Base-by-base conservation (phyloP, 1,139 yeast genomes). In the Sugiyamaella grinbergsii region DNA sequence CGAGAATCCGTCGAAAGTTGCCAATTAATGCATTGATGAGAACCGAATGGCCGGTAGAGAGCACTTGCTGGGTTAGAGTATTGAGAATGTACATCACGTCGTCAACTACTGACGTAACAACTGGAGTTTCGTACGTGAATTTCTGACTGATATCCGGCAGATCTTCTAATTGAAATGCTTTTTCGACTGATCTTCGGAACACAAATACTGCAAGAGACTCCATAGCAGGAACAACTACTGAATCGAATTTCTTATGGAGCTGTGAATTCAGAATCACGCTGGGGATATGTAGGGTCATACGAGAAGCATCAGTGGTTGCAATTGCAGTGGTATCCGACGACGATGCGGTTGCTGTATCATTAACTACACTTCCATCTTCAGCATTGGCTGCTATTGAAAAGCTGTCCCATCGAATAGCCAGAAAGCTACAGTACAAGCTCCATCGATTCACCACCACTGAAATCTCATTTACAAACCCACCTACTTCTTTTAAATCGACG, bases 81-180 rank as follows among this genome's bases (percentile, higher is more conserved):
- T 87, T 85, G 42, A 90, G 70, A 16, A 90, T 81, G 60, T 89
- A 73, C 31, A 90, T 79, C 41, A 88, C 72, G 65, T 93, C 98
- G 64, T 93, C 98, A 36, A 91, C 81, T 8, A 89, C 83, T 0
- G 98, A 89, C 0, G 95, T 81, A 4, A 86, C 80, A 3, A 94
- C 85, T 3, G 86, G 81, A 44, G 74, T 78, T 55, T 78, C 87
- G 8, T 77, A 60, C 31, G 56, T 60, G 58, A 33, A 62, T 31
- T 41, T 64, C 57, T 45, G 67, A 59, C 43, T 51, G 5, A 72
- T 48, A 44, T 70, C 73, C 0, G 95, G 96, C 19, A 86, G 59
- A 58, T 86, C 91, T 65, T 93, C 98, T 32, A 89, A 76, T 49
- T 81, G 76, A 42, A 87, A 79, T 1, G 97, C 89, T 60, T 85